phyloP scores from a whole-genome alignment of 805 yeast genomes.

The Brettanomyces anomalus region DNA sequence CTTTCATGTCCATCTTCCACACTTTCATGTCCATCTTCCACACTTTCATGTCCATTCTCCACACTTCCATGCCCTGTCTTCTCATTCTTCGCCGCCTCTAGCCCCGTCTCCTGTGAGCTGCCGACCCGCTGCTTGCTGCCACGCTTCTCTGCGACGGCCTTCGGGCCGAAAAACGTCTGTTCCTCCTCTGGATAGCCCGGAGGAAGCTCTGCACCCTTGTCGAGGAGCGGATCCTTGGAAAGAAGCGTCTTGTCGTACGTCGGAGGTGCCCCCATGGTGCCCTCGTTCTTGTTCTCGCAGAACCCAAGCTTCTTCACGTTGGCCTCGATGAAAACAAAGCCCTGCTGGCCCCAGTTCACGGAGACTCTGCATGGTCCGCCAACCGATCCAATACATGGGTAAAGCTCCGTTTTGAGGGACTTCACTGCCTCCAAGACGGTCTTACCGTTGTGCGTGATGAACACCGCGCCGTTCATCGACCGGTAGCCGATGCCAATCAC shows the following conservation, averaged over 20 bases:
- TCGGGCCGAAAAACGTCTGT: conserved; percentile 50
- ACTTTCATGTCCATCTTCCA: not conserved
- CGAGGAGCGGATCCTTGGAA: conserved; percentile 46
- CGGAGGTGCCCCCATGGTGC: conserved; percentile 31
- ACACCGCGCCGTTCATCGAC: conserved; percentile 38
- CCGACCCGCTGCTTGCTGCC: not conserved
- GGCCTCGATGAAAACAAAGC: conserved; percentile 85
- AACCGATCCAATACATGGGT: conserved; percentile 47
- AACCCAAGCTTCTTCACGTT: conserved; percentile 56
- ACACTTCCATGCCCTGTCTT: not conserved
- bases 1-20: not conserved
- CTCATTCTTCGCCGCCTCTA: too few species aligned
- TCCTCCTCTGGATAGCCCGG: conserved; percentile 62
- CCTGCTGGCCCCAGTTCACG: conserved; percentile 77
- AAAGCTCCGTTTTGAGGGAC: conserved; percentile 39
- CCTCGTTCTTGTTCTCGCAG: conserved; percentile 38
- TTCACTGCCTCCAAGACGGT: conserved; percentile 41
- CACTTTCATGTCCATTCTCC: not conserved
- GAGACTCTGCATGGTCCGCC: conserved; percentile 40
- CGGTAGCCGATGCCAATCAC: conserved; percentile 49
- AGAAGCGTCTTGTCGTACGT: conserved; percentile 21
- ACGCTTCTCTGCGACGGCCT: conserved; percentile 8
- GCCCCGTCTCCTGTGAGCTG: not conserved
- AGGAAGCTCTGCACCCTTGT: conserved; percentile 65
- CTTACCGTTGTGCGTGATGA: conserved; percentile 48